Base-by-base conservation (phyloP, 2,329 filamentous ascomycete genomes). In the Pseudovirgaria hyperparasitica region DNA sequence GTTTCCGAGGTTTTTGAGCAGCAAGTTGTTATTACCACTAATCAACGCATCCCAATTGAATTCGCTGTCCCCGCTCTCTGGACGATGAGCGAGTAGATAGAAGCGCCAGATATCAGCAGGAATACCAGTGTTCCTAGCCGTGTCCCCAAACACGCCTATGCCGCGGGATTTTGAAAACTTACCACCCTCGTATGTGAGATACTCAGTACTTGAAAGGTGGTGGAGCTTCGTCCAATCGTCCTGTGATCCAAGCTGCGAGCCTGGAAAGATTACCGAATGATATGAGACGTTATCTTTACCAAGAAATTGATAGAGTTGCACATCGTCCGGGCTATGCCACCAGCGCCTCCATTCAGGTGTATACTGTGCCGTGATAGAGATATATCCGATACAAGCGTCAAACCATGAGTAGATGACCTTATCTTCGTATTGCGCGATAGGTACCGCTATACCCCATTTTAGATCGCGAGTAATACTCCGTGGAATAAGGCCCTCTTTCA, bases 381-480 rank as follows among this genome's bases (percentile, higher is more conserved):
- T 74, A 47, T 92, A 92, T 12, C 84, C 84, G 45, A 92, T 84
- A 54, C 78, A 84, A 33, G 80, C 80, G 49, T 87, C 80, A 48
- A 92, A 80, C 81, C 76, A 78, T 31, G 87, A 82, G 45, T 92
- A 92, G 29, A 92, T 71, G 28, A 92, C 84, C 61, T 77, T 77
- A 33, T 72, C 62, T 36, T 73, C 67, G 41, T 72, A 76, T 5
- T 62, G 69, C 12, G 61, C 45, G 6, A 65, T 37, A 17, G 65
- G 65, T 9, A 68, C 63, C 5, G 63, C 59, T 4, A 66, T 67
- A 47, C 85, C 85, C 84, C 84, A 92, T 50, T 77, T 82, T 31
- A 92, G 62, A 60, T 92, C 84, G 52, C 85, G 63, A 6, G 84
- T 90, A 50, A 93, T 92, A 39, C 79, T 80, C 38, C 84, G 73